phyloP scores from a whole-genome alignment of 2,329 filamentous ascomycete species.

The Sclerotinia subarctica region DNA sequence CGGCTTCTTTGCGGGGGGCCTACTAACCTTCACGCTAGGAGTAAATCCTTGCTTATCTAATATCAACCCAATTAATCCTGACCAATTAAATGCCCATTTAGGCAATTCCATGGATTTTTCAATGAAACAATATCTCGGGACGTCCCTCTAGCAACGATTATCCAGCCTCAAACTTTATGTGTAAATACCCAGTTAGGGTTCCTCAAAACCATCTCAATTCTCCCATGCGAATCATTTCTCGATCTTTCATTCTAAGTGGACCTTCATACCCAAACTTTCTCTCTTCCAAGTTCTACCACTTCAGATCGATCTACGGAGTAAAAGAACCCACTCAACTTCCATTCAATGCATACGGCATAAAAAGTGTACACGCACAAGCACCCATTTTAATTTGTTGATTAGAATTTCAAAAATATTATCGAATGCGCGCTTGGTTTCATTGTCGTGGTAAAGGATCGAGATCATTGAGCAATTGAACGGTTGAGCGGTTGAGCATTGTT shows the following conservation, averaged over 20 bases:
- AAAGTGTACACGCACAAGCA: slow-evolving; percentile 7
- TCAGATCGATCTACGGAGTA: neutral
- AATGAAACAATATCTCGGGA: neutral
- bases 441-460: neutral
- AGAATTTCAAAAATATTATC: neutral
- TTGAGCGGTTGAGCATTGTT: slow-evolving; percentile 3
- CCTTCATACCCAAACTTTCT: neutral
- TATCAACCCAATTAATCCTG: neutral
- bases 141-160: slow-evolving; percentile 6
- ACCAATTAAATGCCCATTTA: neutral
- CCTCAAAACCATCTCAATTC: slow-evolving; percentile 11
- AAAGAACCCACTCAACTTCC: neutral
- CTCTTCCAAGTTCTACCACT: neutral
- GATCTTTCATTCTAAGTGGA: slow-evolving; percentile 16
- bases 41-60: slow-evolving; percentile 2
- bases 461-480: neutral
- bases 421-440: neutral
- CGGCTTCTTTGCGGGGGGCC: slow-evolving; percentile 10
- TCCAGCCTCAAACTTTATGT: slow-evolving; percentile 6
- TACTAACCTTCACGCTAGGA: neutral
- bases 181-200: slow-evolving; percentile 13
- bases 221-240: slow-evolving; percentile 19
- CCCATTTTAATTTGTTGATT: neutral
- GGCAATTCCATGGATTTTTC: neutral
- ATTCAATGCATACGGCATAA: slow-evolving; percentile 12